A percentile compares a stretch with the other conserved stretches of the same genome.
Evolutionary conservation across 192 early-diverging fungal species (phyloP).

Genomic region (Backusella tarrabulga): DNA sequence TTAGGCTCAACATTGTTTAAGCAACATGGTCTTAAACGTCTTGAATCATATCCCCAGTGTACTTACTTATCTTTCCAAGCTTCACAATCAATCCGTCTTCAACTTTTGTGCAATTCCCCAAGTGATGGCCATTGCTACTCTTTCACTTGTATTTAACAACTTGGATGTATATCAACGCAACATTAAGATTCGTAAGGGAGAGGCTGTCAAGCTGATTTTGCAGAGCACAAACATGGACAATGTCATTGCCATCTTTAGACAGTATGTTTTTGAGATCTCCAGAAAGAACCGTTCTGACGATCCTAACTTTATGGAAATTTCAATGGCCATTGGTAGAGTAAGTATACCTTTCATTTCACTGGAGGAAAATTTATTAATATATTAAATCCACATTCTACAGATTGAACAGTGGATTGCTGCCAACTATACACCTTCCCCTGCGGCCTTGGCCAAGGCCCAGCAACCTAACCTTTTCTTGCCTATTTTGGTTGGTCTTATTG

Average conservation of each 20-base stretch:
- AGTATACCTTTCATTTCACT: background rate
- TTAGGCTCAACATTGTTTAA: slow-evolving; percentile 76
- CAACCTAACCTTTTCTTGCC: slow-evolving; percentile 6
- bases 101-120: slow-evolving; percentile 99
- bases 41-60: slow-evolving; percentile 83
- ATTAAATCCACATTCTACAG: slow-evolving; percentile 3
- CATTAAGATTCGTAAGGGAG: slow-evolving; percentile 93
- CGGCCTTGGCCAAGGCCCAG: background rate
- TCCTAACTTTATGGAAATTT: slow-evolving; percentile 65
- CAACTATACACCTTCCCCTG: slow-evolving; percentile 16
- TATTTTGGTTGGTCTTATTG: slow-evolving; percentile 5
- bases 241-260: slow-evolving; percentile 64
- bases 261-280: slow-evolving; percentile 62
- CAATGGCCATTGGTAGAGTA: slow-evolving; percentile 41
- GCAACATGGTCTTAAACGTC: slow-evolving; percentile 85
- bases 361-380: background rate
- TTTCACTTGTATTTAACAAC: slow-evolving; percentile 88
- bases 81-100: slow-evolving; percentile 82
- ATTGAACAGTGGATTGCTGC: slow-evolving; percentile 36
- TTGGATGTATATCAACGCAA: slow-evolving; percentile 70
- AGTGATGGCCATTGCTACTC: slow-evolving; percentile 96
- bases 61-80: slow-evolving; percentile 78
- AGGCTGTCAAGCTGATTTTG: slow-evolving; percentile 71
- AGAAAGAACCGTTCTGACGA: slow-evolving; percentile 58
- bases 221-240: slow-evolving; percentile 51